phyloP scores from a whole-genome alignment of 768 basidiomycete species.

The Lyophyllum semitale region DNA sequence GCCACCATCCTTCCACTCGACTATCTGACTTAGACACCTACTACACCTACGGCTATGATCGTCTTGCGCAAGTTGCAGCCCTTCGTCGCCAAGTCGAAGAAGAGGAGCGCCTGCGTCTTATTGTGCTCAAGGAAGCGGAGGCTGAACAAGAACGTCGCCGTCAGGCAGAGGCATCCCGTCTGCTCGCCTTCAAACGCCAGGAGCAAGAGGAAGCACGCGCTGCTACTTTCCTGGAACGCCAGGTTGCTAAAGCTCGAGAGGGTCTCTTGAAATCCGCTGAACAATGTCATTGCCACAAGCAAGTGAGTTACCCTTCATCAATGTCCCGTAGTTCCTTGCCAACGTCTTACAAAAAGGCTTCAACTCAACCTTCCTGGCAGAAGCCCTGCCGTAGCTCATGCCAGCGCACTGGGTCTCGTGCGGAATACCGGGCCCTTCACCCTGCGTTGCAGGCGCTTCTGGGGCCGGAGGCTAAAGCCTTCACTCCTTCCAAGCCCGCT shows the following conservation, averaged over 20 bases:
- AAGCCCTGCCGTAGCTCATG: not conserved
- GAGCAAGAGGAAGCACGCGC: conserved; percentile 8
- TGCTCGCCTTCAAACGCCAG: not conserved
- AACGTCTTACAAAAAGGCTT: not conserved
- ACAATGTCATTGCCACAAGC: not conserved
- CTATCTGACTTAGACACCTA: not conserved
- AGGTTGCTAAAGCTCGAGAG: not conserved
- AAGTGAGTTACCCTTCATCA: conserved; percentile 1
- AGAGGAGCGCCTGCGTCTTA: conserved; percentile 8
- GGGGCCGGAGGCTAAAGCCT: not conserved
- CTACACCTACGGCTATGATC: conserved; percentile 4
- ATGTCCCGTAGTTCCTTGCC: not conserved
- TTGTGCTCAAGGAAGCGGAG: conserved; percentile 3
- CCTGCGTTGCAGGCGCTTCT: not conserved
- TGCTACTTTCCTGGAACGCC: not conserved
- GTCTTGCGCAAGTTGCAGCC: conserved; percentile 7
- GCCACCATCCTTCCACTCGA: not conserved
- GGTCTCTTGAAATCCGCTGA: not conserved
- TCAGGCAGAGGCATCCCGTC: not conserved
- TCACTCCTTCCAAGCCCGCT: not conserved
- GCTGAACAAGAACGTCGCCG: conserved; percentile 10
- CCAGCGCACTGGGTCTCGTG: not conserved
- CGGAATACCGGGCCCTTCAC: not conserved
- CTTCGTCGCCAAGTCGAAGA: conserved; percentile 14
- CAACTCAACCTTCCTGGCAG: not conserved